Conservation (phyloP, 2,329 filamentous ascomycete species). For the Teratosphaeria nubilosa region DNA sequence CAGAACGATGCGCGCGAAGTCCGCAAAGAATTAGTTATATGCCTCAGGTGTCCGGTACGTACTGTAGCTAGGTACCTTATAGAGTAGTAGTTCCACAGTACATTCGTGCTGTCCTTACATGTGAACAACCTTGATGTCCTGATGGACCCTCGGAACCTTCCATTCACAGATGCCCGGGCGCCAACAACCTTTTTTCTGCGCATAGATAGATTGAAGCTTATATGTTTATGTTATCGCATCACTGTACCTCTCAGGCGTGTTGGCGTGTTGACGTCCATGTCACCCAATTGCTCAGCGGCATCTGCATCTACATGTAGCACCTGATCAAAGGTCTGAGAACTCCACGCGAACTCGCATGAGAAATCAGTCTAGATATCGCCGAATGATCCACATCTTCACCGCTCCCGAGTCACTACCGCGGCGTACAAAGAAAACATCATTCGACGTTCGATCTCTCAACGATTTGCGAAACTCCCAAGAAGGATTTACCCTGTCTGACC, state of each 20-base stretch:
- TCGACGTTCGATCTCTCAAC: not conserved
- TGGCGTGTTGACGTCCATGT: not conserved
- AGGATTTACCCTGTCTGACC: not conserved
- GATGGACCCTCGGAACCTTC: not conserved
- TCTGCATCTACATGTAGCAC: not conserved
- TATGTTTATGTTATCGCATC: not conserved
- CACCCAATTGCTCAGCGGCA: not conserved
- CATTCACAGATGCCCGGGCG: no score
- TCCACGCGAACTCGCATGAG: not conserved
- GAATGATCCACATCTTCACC: not conserved
- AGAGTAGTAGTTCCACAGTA: no score
- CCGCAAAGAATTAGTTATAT: not conserved
- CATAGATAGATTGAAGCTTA: not conserved
- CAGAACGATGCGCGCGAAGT: not conserved
- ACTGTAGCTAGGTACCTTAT: no score
- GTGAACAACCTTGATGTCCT: not conserved
- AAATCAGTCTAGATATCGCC: not conserved
- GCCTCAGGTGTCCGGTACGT: no score
- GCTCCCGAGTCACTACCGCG: not conserved
- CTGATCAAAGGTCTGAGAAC: not conserved
- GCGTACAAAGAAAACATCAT: not conserved
- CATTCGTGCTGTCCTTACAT: no score
- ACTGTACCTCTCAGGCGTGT: not conserved
- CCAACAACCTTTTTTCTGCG: not conserved
- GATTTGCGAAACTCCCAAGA: not conserved